Percentiles rank a stretch among this genome's conserved stretches.
Evolutionary conservation across 768 basidiomycete species (phyloP).

Genomic region (Mycena vitilis): DNA sequence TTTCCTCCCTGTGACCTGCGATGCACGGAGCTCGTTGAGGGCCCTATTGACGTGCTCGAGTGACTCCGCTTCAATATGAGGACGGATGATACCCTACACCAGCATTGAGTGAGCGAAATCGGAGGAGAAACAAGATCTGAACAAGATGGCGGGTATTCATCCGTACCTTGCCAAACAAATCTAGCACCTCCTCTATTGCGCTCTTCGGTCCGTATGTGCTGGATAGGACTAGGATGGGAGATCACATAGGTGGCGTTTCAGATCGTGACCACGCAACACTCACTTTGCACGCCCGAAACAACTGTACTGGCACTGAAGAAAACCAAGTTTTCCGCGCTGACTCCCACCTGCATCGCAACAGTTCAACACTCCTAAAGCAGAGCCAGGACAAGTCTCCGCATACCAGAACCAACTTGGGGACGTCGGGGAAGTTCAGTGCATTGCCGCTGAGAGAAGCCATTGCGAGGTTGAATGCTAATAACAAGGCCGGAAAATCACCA

Average conservation of each 20-base stretch:
- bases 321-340: conserved; percentile 19
- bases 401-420: conserved; percentile 18
- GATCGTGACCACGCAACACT: not conserved
- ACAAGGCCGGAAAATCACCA: not conserved
- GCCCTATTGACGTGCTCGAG: conserved; percentile 20
- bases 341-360: conserved; percentile 11
- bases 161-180: conserved; percentile 30
- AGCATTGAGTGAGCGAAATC: not conserved
- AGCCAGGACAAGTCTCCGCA: not conserved
- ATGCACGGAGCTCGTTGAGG: conserved; percentile 26
- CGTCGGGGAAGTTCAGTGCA: conserved; percentile 11
- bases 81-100: conserved; percentile 12
- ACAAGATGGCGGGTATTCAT: not conserved
- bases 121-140: not conserved
- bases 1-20: conserved; percentile 10
- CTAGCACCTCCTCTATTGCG: conserved; percentile 10
- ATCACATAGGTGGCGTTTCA: not conserved
- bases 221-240: not conserved
- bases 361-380: not conserved
- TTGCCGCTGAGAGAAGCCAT: conserved; percentile 26
- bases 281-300: conserved; percentile 12
- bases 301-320: conserved; percentile 7
- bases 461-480: conserved; percentile 25
- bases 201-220: not conserved
- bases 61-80: not conserved